Evolutionary conservation across 306 rosid species (phyloP).

Genomic region (Corylus avellana): DNA sequence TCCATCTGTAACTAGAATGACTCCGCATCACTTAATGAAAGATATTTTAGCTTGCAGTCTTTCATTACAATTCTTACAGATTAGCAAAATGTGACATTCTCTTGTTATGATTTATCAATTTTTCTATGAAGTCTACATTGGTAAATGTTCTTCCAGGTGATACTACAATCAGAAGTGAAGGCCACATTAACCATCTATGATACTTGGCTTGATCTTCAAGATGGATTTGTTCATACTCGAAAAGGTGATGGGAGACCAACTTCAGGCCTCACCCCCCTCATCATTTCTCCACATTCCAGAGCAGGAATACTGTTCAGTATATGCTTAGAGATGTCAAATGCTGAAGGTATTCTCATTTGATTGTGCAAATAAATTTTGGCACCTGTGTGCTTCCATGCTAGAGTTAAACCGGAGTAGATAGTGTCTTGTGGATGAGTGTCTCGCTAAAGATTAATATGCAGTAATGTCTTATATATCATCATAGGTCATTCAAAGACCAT

Average conservation of each 20-base stretch:
- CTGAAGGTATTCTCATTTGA: slow-evolving; percentile 57
- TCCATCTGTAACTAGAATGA: background rate
- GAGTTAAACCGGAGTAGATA: background rate
- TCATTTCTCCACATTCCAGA: slow-evolving; percentile 79
- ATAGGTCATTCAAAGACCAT: slow-evolving; percentile 11
- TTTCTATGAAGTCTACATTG: slow-evolving; percentile 23
- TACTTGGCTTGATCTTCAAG: slow-evolving; percentile 99
- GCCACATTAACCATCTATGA: slow-evolving; percentile 77
- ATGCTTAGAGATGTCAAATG: slow-evolving; percentile 61
- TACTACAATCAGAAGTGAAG: slow-evolving; percentile 90
- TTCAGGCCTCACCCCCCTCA: slow-evolving; percentile 78
- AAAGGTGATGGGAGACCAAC: slow-evolving; percentile 69
- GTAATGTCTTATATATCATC: slow-evolving; percentile 7
- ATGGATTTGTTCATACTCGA: slow-evolving; percentile 82
- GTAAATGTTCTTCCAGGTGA: slow-evolving; percentile 64
- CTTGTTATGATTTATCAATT: slow-evolving; percentile 20
- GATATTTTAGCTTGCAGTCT: background rate
- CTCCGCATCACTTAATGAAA: background rate
- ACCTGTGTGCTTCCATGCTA: slow-evolving; percentile 1
- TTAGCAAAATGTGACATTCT: slow-evolving; percentile 4
- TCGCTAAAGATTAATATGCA: slow-evolving; percentile 8
- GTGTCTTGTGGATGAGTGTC: slow-evolving; percentile 4
- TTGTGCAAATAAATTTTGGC: background rate
- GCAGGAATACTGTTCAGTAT: slow-evolving; percentile 89
- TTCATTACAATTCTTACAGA: background rate